Base-by-base conservation (phyloP, 257 asterid genomes). In the Plectranthus barbatus region DNA sequence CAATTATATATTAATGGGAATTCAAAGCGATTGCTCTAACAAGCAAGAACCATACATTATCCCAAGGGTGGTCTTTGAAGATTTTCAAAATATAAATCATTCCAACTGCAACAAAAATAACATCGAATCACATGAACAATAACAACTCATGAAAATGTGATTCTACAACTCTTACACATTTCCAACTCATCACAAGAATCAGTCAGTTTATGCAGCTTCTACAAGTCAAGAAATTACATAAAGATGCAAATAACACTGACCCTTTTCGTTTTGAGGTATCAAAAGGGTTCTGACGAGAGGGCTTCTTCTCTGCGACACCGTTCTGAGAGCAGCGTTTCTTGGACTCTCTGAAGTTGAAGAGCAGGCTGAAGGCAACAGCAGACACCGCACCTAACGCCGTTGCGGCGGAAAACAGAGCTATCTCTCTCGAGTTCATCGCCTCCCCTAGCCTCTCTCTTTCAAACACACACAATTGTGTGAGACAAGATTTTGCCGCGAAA, bases 261-360 rank as follows among this genome's bases (percentile, higher is more conserved):
- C 96, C 94, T 76, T 76, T 68, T 20, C 97, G 80, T 70, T 85
- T 90, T 5, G 83, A 61, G 56, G 93, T 81, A 79, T 90, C 95
- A 36, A 78, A 87, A 17, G 97, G 97, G 77, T 70, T 72, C 72
- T 8, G 78, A 11, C 79, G 51, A 21, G 83, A 73, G 51, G 64
- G 33, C 31, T 73, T 82, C 63, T 61, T 50, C 45, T 60, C 67
- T 9, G n/a, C 77, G 53, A 59, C 68, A 44, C 69, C 72, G 62
- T 74, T 62, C 14, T 42, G 23, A 1, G 79, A 62, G 62, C 67
- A 62, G 71, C 75, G 74, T 18, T n/a, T 64, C 52, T 72, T 77
- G 53, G 72, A 60, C 60, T 37, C 67, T 63, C 76, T 62, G 70
- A 42, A 59, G 49, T 41, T 69, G 81, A 76, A 70, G 62, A 80